phyloP scores from a whole-genome alignment of 306 rosid species.

The Astragalus glycyphyllos region DNA sequence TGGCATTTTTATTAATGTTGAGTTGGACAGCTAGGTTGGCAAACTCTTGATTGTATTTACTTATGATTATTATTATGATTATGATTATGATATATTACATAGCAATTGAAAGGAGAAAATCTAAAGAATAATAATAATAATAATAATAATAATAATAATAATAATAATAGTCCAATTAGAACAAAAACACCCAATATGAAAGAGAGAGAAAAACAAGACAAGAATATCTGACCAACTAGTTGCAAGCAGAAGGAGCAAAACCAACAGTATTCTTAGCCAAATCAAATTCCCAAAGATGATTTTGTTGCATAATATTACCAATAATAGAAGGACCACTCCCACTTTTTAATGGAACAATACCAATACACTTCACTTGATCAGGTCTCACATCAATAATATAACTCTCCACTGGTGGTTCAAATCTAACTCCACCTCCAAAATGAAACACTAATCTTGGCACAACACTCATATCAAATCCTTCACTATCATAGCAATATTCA shows the following conservation, averaged over 20 bases:
- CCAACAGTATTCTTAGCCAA: conserved; percentile 45
- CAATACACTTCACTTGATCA: conserved; percentile 59
- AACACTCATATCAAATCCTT: conserved; percentile 35
- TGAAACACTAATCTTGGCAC: conserved; percentile 69
- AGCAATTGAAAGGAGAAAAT: not conserved
- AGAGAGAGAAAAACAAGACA: not conserved
- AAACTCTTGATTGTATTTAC: no score
- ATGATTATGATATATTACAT: conserved; percentile 44
- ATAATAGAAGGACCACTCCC: conserved; percentile 48
- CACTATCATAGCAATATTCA: conserved; percentile 57
- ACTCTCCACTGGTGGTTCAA: conserved; percentile 75
- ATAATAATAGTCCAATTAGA: conserved; percentile 26
- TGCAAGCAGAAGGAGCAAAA: conserved; percentile 71
- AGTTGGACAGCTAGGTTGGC: no score
- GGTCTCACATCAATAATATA: conserved; percentile 58
- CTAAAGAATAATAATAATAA: conserved; percentile 40
- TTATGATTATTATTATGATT: no score
- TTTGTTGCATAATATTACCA: conserved; percentile 87
- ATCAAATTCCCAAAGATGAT: conserved; percentile 76
- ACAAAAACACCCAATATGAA: conserved; percentile 17
- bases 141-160: no score
- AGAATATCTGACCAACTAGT: conserved; percentile 28
- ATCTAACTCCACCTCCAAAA: conserved; percentile 58
- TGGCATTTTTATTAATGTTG: no score
- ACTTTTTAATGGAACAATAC: conserved; percentile 21